phyloP scores from a whole-genome alignment of 2,329 filamentous ascomycete genomes.

The Diplocarpon rosae region DNA sequence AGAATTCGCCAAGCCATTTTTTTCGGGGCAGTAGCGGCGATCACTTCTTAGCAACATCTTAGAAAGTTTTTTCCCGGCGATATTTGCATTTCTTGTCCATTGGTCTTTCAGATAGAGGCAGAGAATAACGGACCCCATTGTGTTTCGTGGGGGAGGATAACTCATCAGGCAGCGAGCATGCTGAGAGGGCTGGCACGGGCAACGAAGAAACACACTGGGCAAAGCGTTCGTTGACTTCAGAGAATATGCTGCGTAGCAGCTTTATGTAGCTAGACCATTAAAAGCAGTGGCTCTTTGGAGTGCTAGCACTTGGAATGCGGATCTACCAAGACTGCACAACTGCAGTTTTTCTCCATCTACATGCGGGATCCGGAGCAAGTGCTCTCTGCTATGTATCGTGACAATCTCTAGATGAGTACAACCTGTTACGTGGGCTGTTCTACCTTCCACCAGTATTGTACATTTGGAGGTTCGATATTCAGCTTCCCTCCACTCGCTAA shows the following conservation, averaged over 20 bases:
- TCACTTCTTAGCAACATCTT: constrained; percentile 25
- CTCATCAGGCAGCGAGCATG: constrained; percentile 19
- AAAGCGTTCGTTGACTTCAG: constrained; percentile 12
- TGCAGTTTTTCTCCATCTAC: no score
- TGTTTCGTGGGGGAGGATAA: constrained; percentile 20
- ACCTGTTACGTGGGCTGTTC: no score
- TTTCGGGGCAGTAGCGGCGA: constrained; percentile 14
- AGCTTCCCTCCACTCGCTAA: no score
- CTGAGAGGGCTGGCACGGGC: constrained; percentile 17
- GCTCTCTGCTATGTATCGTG: no score
- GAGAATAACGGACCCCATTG: constrained; percentile 18
- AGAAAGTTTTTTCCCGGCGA: constrained; percentile 27
- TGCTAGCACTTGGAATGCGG: background rate
- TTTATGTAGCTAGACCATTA: constrained; percentile 26
- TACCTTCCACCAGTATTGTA: no score
- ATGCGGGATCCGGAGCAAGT: no score
- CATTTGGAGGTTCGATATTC: no score
- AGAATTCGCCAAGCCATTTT: constrained; percentile 15
- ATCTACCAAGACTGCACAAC: no score
- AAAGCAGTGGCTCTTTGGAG: constrained; percentile 21
- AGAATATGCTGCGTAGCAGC: constrained; percentile 18
- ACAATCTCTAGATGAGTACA: no score
- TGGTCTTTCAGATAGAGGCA: constrained; percentile 24
- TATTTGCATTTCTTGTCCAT: constrained; percentile 23
- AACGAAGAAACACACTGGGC: constrained; percentile 20